These are phyloP conservation scores for Cystobasidium slooffiae DNA, from an alignment of 1,284 basidiomycete species.

Conservation along the genomic window DNA sequence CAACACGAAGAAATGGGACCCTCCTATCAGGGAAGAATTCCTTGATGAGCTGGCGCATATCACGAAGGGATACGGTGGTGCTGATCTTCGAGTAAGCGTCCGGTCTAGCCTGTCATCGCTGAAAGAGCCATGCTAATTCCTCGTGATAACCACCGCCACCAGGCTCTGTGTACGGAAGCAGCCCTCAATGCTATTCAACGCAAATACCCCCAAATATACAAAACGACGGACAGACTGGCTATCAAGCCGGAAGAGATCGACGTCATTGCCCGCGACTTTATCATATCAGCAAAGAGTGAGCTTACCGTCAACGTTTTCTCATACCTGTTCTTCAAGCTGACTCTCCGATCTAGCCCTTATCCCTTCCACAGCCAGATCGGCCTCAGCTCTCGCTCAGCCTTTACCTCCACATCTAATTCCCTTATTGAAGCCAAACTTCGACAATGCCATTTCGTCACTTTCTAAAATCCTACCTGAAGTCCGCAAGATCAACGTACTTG, in stretches of 20 bases:
- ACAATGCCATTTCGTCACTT: conserved; percentile 72
- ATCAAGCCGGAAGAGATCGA: conserved; percentile 84
- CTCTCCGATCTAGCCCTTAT: conserved; percentile 69
- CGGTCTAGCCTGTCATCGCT: conserved; percentile 45
- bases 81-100: conserved; percentile 79
- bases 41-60: conserved; percentile 77
- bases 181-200: conserved; percentile 95
- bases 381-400: conserved; percentile 79
- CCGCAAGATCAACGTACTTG: conserved; percentile 64
- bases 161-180: conserved; percentile 95
- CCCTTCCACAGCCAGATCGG: conserved; percentile 90
- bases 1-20: conserved; percentile 89
- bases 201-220: conserved; percentile 96
- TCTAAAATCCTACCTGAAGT: conserved; percentile 57
- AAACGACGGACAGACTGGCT: conserved; percentile 81
- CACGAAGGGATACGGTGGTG: conserved; percentile 98
- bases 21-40: conserved; percentile 71
- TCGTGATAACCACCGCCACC: conserved; percentile 5
- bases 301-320: conserved; percentile 43
- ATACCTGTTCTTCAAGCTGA: not conserved
- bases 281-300: conserved; percentile 94
- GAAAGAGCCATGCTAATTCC: not conserved
- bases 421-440: conserved; percentile 71
- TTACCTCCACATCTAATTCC: conserved; percentile 86
- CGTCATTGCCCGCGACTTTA: conserved; percentile 90